Conservation (phyloP, 495 filamentous ascomycete species). For the Podospora pseudocomata region DNA sequence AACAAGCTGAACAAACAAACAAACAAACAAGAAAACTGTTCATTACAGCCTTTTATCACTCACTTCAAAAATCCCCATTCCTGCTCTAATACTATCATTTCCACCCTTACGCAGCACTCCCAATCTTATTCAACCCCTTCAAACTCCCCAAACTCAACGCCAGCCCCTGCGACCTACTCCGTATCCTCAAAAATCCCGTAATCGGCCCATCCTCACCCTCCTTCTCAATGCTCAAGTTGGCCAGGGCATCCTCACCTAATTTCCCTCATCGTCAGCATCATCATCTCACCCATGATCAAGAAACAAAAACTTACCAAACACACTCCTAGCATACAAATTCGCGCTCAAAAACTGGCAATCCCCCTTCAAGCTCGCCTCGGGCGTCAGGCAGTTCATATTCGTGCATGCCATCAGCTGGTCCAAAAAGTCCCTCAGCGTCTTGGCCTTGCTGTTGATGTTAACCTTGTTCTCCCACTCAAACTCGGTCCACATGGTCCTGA, state of each 20-base stretch:
- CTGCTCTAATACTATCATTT: background rate
- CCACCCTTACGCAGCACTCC: constrained; percentile 41
- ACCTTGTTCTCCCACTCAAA: constrained; percentile 99
- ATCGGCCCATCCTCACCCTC: constrained; percentile 93
- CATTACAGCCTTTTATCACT: background rate
- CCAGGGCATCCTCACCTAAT: constrained; percentile 94
- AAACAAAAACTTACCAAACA: constrained; percentile 79
- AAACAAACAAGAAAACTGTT: background rate
- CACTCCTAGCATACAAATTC: constrained; percentile 94
- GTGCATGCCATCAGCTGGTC: constrained; percentile 94
- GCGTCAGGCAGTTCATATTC: constrained; percentile 97
- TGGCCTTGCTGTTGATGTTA: constrained; percentile 97
- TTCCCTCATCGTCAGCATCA: background rate
- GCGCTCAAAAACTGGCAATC: constrained; percentile 98
- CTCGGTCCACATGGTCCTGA: constrained; percentile 99
- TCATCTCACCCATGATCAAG: background rate
- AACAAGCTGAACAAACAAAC: background rate
- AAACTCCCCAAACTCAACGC: constrained; percentile 90
- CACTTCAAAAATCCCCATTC: background rate
- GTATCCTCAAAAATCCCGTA: constrained; percentile 98
- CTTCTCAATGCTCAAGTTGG: constrained; percentile 97
- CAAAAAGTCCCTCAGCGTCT: constrained; percentile 87
- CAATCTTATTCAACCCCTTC: constrained; percentile 89
- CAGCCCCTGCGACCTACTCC: constrained; percentile 93
- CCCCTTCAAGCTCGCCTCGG: constrained; percentile 92